Evolutionary conservation across 2,329 filamentous ascomycete species (phyloP), one percentile per base, ranked within the genome.

Genomic region (Monilinia laxa): DNA sequence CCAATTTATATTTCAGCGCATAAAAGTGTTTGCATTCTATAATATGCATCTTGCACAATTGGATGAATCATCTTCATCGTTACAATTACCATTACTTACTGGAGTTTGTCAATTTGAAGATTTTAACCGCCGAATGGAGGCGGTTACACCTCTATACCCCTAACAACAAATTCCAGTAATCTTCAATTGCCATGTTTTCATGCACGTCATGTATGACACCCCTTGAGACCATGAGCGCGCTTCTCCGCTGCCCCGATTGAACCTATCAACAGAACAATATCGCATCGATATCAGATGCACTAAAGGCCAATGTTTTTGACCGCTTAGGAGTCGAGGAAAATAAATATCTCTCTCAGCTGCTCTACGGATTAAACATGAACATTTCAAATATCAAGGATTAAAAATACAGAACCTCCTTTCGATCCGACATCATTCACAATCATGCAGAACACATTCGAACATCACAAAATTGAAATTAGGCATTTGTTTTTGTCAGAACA

Each of bases 181-280:
- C 49, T 54, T 59, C 54, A 40, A 58, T 57, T 65, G 31, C 45
- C 63, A 59, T 59, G 35, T 38, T 59, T 59, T 60, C 63, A 65
- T 65, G 64, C 64, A 62, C 55, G 64, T 65, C 56, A 65, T 65
- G 55, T 65, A 62, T 53, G 47, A 62, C 49, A 54, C n/a, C 57
- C 63, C 35, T 59, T 20, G 31, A 31, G 49, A 65, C 20, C 35
- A 60, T 45, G 56, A 65, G 56, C 64, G 64, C 64, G 56, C 56
- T 65, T 65, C 56, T 25, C 64, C 64, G 53, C 64, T 53, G 31
- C 16, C 47, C n/a, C n/a, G 18, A 65, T 45, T 53, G 23, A 62
- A 53, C 64, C 64, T 62, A 65, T 65, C 56, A 65, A 62, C 38
- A 53, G 45, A 47, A n/a, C 25, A 31, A 62, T 62, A 54, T 65